Evolutionary conservation across 306 rosid genomes (phyloP).

Genomic region (Cucumis hystrix): DNA sequence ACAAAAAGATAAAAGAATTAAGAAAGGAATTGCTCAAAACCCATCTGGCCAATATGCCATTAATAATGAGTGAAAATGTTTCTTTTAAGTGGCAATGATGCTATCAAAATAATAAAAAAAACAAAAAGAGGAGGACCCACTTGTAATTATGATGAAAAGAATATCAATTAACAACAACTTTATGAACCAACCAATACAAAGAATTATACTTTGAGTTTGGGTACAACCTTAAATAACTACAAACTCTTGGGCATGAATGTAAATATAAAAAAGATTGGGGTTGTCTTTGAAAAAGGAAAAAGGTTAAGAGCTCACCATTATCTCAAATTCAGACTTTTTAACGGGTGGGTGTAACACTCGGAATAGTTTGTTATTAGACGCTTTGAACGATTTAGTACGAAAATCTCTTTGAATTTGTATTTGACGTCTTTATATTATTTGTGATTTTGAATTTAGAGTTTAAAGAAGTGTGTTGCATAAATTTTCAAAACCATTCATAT

Average conservation of each 20-base stretch:
- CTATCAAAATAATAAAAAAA: not conserved
- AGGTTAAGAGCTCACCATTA: not conserved
- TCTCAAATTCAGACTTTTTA: not conserved
- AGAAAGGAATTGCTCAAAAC: not conserved
- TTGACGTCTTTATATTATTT: no score
- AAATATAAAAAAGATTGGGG: not conserved
- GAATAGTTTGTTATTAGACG: no score
- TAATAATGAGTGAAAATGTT: not conserved
- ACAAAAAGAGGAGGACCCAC: not conserved
- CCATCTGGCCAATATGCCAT: not conserved
- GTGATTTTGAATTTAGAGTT: no score
- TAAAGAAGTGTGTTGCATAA: no score
- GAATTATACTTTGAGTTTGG: not conserved
- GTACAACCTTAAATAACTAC: not conserved
- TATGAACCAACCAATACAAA: not conserved
- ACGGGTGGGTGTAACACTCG: no score
- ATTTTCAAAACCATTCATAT: no score
- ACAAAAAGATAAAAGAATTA: not conserved
- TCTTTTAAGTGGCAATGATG: not conserved
- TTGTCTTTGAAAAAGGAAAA: not conserved
- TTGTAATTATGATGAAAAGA: constrained; percentile 2
- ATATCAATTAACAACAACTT: constrained; percentile 1
- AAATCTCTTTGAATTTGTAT: no score
- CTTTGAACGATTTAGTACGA: no score
- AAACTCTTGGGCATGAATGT: not conserved